These are phyloP conservation scores for Cenococcum geophilum DNA, from an alignment of 495 filamentous ascomycete species.

Conservation along the genomic window DNA sequence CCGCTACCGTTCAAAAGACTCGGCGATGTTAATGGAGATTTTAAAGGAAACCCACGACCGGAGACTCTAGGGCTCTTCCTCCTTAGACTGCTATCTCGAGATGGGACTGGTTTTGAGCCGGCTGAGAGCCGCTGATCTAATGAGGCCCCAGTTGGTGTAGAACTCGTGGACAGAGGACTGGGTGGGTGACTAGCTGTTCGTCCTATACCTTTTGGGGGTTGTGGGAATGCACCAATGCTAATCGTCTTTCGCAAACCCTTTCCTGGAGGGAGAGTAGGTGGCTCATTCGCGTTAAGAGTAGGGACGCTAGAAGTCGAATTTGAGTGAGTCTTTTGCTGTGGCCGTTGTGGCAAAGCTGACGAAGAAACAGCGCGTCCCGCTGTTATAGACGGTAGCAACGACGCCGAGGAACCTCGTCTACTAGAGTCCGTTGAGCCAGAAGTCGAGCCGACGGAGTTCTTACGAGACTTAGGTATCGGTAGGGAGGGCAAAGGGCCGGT, in stretches of 20 bases:
- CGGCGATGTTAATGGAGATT: conserved; percentile 41
- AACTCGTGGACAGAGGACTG: conserved; percentile 52
- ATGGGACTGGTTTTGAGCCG: conserved; percentile 19
- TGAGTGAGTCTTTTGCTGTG: conserved; percentile 14
- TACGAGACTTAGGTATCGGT: conserved; percentile 64
- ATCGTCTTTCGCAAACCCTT: conserved; percentile 75
- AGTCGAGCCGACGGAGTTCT: conserved; percentile 47
- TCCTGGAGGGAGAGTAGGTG: conserved; percentile 43
- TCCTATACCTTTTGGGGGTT: conserved; percentile 63
- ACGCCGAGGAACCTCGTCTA: conserved; percentile 39
- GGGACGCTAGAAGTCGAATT: conserved; percentile 34
- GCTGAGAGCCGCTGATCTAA: conserved; percentile 31
- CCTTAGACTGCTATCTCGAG: conserved; percentile 38
- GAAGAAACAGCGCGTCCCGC: conserved; percentile 27
- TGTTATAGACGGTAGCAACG: conserved; percentile 20
- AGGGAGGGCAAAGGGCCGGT: conserved; percentile 62
- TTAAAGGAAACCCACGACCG: conserved; percentile 20
- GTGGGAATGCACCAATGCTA: conserved; percentile 89
- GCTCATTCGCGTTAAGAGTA: conserved; percentile 18
- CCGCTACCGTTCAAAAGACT: conserved; percentile 74
- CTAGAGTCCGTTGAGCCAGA: conserved; percentile 40
- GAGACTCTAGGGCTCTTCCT: conserved; percentile 24
- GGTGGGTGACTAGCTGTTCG: conserved; percentile 51
- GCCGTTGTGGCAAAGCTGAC: conserved; percentile 24
- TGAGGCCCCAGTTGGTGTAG: conserved; percentile 18